These are phyloP conservation scores for Williopsis jadinii DNA, from an alignment of 1,139 yeast genomes.

Conservation along the genomic window DNA sequence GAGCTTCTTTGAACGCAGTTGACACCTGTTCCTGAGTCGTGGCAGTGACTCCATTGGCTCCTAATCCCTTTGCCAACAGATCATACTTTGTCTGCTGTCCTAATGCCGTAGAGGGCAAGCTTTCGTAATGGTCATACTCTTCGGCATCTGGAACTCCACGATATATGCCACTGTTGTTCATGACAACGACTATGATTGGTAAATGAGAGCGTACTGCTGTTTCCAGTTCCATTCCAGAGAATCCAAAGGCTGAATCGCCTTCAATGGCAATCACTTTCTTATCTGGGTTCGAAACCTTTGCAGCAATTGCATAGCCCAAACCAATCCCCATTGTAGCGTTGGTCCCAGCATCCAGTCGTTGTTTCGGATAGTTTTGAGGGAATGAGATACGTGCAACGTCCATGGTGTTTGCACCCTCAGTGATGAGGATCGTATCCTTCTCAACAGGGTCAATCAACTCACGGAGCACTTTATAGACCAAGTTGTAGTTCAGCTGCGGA, in stretches of 20 bases:
- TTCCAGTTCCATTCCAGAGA: constrained; percentile 58
- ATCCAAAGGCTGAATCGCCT: constrained; percentile 71
- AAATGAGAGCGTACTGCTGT: constrained; percentile 48
- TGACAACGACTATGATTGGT: constrained; percentile 49
- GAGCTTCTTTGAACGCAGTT: constrained; percentile 33
- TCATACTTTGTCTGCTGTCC: constrained; percentile 50
- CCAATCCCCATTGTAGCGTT: constrained; percentile 73
- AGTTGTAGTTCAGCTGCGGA: constrained; percentile 34
- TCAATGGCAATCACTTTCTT: constrained; percentile 49
- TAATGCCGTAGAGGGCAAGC: constrained; percentile 50
- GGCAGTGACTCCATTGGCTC: constrained; percentile 46
- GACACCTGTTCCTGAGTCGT: constrained; percentile 33
- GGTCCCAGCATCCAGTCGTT: constrained; percentile 60
- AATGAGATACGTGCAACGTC: constrained; percentile 57
- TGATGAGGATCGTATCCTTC: constrained; percentile 34
- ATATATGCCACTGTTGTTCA: constrained; percentile 65
- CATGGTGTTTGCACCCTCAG: constrained; percentile 71
- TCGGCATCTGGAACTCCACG: constrained; percentile 40
- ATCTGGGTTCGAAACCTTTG: constrained; percentile 41
- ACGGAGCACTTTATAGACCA: constrained; percentile 44
- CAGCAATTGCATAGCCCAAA: constrained; percentile 53
- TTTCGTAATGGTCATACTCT: constrained; percentile 16
- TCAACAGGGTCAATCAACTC: constrained; percentile 28
- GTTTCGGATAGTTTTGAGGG: constrained; percentile 43
- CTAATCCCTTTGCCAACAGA: constrained; percentile 43